phyloP scores from a whole-genome alignment of 2,329 filamentous ascomycete species.

The Cordyceps cicadae region DNA sequence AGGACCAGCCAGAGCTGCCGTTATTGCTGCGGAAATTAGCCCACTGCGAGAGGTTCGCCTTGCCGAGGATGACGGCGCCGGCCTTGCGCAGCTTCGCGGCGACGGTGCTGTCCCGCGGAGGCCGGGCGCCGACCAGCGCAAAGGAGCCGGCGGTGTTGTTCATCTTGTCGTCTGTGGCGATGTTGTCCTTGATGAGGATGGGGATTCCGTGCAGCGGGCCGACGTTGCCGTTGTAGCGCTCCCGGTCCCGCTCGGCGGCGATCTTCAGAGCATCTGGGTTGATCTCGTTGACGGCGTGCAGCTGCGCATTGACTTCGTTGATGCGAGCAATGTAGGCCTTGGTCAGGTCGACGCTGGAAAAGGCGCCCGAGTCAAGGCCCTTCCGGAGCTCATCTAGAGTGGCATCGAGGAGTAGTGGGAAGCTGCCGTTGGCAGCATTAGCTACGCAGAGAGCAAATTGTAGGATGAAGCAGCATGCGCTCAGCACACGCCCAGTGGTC shows the following conservation, averaged over 20 bases:
- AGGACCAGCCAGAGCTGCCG: constrained; percentile 55
- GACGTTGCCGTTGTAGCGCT: constrained; percentile 14
- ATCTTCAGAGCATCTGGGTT: constrained; percentile 27
- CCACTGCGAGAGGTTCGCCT: constrained; percentile 56
- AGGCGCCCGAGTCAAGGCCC: constrained; percentile 19
- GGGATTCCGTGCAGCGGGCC: constrained; percentile 52
- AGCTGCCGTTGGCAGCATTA: neutral
- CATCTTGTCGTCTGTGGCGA: constrained; percentile 51
- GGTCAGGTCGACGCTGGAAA: constrained; percentile 24
- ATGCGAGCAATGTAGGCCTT: constrained; percentile 26
- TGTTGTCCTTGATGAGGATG: constrained; percentile 56
- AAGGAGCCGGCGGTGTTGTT: constrained; percentile 54
- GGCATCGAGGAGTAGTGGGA: constrained; percentile 7
- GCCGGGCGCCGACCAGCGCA: constrained; percentile 46
- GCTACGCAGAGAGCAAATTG: neutral
- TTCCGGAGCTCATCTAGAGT: constrained; percentile 20
- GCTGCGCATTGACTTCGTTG: constrained; percentile 20
- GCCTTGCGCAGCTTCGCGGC: constrained; percentile 49
- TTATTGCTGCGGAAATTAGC: constrained; percentile 51
- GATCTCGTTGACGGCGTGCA: constrained; percentile 24
- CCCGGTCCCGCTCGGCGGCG: constrained; percentile 22
- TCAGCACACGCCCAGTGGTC: neutral
- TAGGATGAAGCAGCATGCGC: neutral
- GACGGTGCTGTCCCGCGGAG: constrained; percentile 47
- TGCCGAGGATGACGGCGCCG: constrained; percentile 55